Percentiles rank a stretch among this genome's conserved stretches.
phyloP scores from a whole-genome alignment of 345 rosid species.

The Zanthoxylum bungeanum region DNA sequence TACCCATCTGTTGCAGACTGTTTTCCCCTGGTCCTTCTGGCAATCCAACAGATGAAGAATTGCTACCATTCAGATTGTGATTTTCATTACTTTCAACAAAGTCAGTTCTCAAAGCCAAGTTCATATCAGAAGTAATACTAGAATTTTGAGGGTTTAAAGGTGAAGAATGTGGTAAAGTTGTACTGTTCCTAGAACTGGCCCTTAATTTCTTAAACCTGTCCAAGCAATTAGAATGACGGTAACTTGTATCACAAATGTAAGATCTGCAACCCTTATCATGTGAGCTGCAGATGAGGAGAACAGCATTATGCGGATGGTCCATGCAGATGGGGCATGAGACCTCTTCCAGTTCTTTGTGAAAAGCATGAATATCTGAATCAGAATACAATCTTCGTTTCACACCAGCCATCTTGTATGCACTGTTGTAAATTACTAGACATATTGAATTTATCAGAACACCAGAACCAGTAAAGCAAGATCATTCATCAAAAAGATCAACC shows the following conservation, averaged over 20 bases:
- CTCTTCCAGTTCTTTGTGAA: slow-evolving; percentile 86
- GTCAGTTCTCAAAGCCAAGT: slow-evolving; percentile 35
- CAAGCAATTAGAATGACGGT: slow-evolving; percentile 89
- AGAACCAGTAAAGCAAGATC: slow-evolving; percentile 12
- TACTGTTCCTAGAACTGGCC: slow-evolving; percentile 37
- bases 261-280: slow-evolving; percentile 91
- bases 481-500: slow-evolving; percentile 9
- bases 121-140: slow-evolving; percentile 29
- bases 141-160: slow-evolving; percentile 28
- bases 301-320: slow-evolving; percentile 98
- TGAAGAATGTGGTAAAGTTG: slow-evolving; percentile 32
- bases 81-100: slow-evolving; percentile 27
- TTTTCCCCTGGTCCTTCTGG: slow-evolving; percentile 21
- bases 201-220: slow-evolving; percentile 75
- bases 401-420: slow-evolving; percentile 93
- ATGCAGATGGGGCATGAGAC: slow-evolving; percentile 93
- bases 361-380: slow-evolving; percentile 65
- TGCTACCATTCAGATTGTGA: slow-evolving; percentile 26
- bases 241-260: slow-evolving; percentile 89
- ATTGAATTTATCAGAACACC: slow-evolving; percentile 50
- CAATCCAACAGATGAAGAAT: slow-evolving; percentile 17
- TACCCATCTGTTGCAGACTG: slow-evolving; percentile 19
- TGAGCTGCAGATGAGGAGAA: slow-evolving; percentile 83
- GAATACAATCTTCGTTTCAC: slow-evolving; percentile 72
- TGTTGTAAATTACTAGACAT: slow-evolving; percentile 73